phyloP scores from a whole-genome alignment of 2,329 filamentous ascomycete species.

The Aaosphaeria arxii region DNA sequence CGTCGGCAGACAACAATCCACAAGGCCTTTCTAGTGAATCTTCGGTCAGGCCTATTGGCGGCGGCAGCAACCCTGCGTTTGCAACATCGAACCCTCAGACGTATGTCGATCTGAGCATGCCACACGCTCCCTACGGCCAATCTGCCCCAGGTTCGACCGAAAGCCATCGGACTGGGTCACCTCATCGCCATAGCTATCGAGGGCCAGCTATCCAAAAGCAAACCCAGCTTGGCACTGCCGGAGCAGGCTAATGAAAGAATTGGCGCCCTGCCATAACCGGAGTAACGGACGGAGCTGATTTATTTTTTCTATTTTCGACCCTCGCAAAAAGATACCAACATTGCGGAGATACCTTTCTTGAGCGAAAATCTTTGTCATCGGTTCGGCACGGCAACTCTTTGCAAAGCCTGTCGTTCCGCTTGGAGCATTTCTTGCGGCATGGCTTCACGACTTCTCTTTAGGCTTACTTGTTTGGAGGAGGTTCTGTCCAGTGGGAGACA shows the following conservation, averaged over 20 bases:
- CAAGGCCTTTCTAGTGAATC: slow-evolving; percentile 79
- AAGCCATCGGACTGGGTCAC: slow-evolving; percentile 34
- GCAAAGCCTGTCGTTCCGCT: background rate
- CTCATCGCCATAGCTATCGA: slow-evolving; percentile 38
- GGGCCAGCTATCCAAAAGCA: slow-evolving; percentile 35
- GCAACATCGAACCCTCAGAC: slow-evolving; percentile 25
- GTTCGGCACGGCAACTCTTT: slow-evolving; percentile 1
- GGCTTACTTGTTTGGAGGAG: slow-evolving; percentile 2
- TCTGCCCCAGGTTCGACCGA: slow-evolving; percentile 31
- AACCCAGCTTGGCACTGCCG: slow-evolving; percentile 34
- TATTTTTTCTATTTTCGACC: slow-evolving; percentile 9
- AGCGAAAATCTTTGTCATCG: slow-evolving; percentile 4
- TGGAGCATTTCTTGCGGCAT: slow-evolving; percentile 4
- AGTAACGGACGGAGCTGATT: slow-evolving; percentile 11
- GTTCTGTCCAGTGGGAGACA: background rate
- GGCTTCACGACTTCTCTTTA: slow-evolving; percentile 11
- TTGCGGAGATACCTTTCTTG: slow-evolving; percentile 10
- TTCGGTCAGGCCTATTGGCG: slow-evolving; percentile 70
- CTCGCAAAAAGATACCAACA: slow-evolving; percentile 13
- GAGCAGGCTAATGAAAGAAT: slow-evolving; percentile 27
- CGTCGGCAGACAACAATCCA: slow-evolving; percentile 83
- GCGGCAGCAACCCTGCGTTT: slow-evolving; percentile 14
- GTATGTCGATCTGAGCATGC: slow-evolving; percentile 24
- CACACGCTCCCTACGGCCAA: slow-evolving; percentile 32
- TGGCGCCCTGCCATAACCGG: slow-evolving; percentile 1